Percentiles rank a stretch among this genome's conserved stretches.
Conservation (phyloP, 495 filamentous ascomycete genomes). For the Hypoxylon cercidicola region DNA sequence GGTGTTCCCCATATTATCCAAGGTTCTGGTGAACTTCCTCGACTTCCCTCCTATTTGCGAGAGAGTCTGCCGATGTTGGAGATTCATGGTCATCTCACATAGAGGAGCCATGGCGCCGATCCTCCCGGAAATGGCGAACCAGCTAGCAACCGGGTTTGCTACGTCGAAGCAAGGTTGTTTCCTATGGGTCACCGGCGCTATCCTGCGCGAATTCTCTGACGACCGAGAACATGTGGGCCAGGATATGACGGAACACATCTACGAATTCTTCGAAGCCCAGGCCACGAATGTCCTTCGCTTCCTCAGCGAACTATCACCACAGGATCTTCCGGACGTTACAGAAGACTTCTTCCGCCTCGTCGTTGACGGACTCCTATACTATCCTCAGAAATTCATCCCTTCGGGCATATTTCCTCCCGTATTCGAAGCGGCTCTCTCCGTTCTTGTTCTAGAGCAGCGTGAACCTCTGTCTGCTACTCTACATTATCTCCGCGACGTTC, state of each 20-base stretch:
- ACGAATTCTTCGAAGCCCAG: slow-evolving; percentile 94
- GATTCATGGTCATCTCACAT: slow-evolving; percentile 95
- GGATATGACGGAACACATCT: slow-evolving; percentile 86
- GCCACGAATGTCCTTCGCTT: slow-evolving; percentile 85
- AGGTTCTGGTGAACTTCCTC: slow-evolving; percentile 85
- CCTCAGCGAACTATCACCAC: slow-evolving; percentile 85
- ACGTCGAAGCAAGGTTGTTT: slow-evolving; percentile 93
- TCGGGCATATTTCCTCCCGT: slow-evolving; percentile 82
- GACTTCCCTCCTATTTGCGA: slow-evolving; percentile 88
- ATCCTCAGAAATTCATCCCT: slow-evolving; percentile 80
- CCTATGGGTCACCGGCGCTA: slow-evolving; percentile 94
- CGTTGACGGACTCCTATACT: slow-evolving; percentile 90
- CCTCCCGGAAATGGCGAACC: slow-evolving; percentile 84
- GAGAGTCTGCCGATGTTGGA: slow-evolving; percentile 92
- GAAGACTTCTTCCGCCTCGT: slow-evolving; percentile 98
- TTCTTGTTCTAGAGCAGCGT: slow-evolving; percentile 86
- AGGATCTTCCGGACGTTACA: slow-evolving; percentile 94
- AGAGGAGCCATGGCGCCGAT: slow-evolving; percentile 87
- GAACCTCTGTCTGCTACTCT: slow-evolving; percentile 91
- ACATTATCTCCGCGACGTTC: slow-evolving; percentile 92
- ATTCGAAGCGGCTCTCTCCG: slow-evolving; percentile 85
- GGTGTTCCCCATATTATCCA: slow-evolving; percentile 85
- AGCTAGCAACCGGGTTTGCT: slow-evolving; percentile 84
- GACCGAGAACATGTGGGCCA: slow-evolving; percentile 85
- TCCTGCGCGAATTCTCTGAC: slow-evolving; percentile 93